Evolutionary conservation across 305 asterid genomes (phyloP).

Genomic region (Fraxinus paxiana): DNA sequence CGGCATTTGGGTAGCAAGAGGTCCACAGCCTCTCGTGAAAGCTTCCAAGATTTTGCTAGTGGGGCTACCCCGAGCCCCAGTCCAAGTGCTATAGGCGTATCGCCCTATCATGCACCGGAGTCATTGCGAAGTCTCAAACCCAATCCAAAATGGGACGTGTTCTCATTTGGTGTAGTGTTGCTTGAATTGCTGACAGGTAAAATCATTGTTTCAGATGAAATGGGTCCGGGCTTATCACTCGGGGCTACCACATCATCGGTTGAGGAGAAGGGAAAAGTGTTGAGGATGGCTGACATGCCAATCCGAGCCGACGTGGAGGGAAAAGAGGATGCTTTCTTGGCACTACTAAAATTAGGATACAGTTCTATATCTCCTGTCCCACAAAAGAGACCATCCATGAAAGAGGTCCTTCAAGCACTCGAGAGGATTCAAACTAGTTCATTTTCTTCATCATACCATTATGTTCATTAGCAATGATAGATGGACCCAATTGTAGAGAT

Average conservation of each 20-base stretch:
- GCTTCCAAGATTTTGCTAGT: conserved; percentile 58
- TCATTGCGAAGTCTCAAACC: conserved; percentile 83
- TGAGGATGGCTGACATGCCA: conserved; percentile 70
- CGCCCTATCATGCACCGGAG: conserved; percentile 89
- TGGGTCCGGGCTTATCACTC: conserved; percentile 36
- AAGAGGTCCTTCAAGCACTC: conserved; percentile 73
- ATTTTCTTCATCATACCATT: conserved; percentile 36
- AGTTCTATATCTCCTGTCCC: conserved; percentile 62
- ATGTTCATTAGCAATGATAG: conserved; percentile 37
- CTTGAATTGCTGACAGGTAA: conserved; percentile 73
- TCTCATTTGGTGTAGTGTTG: conserved; percentile 67
- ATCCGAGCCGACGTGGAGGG: conserved; percentile 79
- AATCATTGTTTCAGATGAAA: conserved; percentile 59
- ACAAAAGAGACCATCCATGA: conserved; percentile 86
- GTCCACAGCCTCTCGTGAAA: conserved; percentile 74
- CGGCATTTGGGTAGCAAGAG: conserved; percentile 81
- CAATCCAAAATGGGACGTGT: conserved; percentile 84
- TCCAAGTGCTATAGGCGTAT: conserved; percentile 60
- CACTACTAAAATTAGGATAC: conserved; percentile 64
- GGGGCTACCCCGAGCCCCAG: conserved; percentile 82
- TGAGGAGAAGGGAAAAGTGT: conserved; percentile 53
- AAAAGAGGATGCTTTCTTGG: conserved; percentile 65
- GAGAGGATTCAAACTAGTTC: conserved; percentile 58
- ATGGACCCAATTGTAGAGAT: conserved; percentile 32
- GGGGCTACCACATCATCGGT: conserved; percentile 36